These are phyloP conservation scores for Kodamaea leandrae DNA, from an alignment of 805 yeast genomes.

Conservation along the genomic window DNA sequence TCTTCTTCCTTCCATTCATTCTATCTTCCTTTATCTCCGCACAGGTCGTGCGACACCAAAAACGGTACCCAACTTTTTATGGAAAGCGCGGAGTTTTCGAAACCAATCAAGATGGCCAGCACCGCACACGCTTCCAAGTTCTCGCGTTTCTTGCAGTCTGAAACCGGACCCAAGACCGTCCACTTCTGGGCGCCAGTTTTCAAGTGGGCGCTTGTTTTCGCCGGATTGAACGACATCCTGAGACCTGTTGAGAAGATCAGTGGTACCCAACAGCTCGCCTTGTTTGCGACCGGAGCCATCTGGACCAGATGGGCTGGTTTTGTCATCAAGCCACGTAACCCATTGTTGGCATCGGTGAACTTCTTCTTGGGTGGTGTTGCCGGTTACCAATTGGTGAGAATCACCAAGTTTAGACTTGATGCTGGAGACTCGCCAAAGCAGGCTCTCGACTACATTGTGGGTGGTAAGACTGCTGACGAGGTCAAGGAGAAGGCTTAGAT, in stretches of 20 bases:
- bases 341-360: constrained; percentile 86
- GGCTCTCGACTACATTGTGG: constrained; percentile 56
- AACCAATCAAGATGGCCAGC: constrained; percentile 22
- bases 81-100: constrained; percentile 6
- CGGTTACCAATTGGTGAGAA: constrained; percentile 74
- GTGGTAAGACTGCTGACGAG: constrained; percentile 40
- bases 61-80: constrained; percentile 6
- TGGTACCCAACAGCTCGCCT: constrained; percentile 85
- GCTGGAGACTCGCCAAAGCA: constrained; percentile 63
- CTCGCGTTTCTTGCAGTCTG: constrained; percentile 71
- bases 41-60: too few species aligned
- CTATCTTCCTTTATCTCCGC: too few species aligned
- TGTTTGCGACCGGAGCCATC: constrained; percentile 86
- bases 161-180: constrained; percentile 95
- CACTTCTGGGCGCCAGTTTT: constrained; percentile 83
- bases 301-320: constrained; percentile 98
- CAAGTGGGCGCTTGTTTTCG: constrained; percentile 87
- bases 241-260: constrained; percentile 92
- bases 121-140: constrained; percentile 51
- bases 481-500: too few species aligned
- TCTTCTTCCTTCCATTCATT: too few species aligned
- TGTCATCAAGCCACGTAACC: constrained; percentile 86
- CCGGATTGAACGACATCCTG: constrained; percentile 81
- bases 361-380: constrained; percentile 92
- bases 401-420: constrained; percentile 60